Evolutionary conservation across 164 flowering plant genomes (phyloP), one percentile per base, ranked within the genome.

Genomic region (Cinnamomum chago): DNA sequence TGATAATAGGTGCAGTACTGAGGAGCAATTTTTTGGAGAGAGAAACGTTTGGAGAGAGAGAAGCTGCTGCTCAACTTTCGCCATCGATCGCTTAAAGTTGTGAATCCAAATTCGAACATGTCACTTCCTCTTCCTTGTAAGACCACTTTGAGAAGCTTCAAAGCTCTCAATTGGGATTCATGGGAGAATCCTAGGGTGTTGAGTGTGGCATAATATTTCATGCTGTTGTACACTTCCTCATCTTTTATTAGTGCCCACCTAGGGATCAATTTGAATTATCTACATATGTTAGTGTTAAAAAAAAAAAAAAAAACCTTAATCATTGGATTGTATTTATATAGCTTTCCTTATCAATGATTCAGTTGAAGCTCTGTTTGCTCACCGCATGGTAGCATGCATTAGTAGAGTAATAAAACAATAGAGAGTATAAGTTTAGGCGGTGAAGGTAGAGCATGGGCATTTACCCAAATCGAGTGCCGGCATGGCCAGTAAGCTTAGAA

Each of bases 401-500:
- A 35, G 47, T 7, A 7, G 10, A 30, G 33, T 35, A 35, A 35
- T 7, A 35, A 35, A 35, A 7, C 10, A 35, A 7, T 7, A 5
- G 4, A 30, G 33, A 35, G 47, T 35, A 5, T 35, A 0, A 30
- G 33, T 4, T 30, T 30, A 30, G 33, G 33, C 5, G 0, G 5
- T 0, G 5, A 30, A 30, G 33, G 5, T 30, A 30, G 5, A 30
- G 33, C 33, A 30, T 4, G 5, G 4, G 33, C 47, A 35, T 30
- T 88, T 88, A 92, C 94, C 96, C 95, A 47, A 93, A 78, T 85
- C 94, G 73, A 28, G 80, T 80, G 67, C 98, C 92, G 9, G 94
- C 93, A 74, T 93, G 98, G 60, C 98, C 94, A 2, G 96, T 87
- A 35, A 85, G 75, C 83, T 93, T 93, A 10, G 98, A 91, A 65